Evolutionary conservation across 257 asterid genomes (phyloP), one percentile per base, ranked within the genome.

Genomic region (Craterostigma plantagineum): DNA sequence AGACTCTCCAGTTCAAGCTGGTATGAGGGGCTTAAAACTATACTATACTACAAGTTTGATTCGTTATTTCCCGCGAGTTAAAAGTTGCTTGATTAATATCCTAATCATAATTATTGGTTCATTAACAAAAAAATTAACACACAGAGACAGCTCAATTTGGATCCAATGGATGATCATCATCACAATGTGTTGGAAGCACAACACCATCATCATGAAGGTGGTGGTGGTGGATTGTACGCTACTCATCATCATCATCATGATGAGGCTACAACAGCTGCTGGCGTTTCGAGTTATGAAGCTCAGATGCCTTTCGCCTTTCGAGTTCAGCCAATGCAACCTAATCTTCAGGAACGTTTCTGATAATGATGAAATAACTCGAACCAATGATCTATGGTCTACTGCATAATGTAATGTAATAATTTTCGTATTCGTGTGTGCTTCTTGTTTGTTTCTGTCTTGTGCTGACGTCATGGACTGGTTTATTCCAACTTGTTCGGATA

Each of bases 251-350:
- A n/a, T n/a, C n/a, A 23, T 23, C 30, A 23, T 23, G 4, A 23
- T 6, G 30, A 23, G 30, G 30, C 30, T 2, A n/a, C n/a, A n/a
- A n/a, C n/a, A n/a, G 30, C 30, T 23, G 30, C 30, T 23, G 30
- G 30, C 6, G 59, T 64, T 34, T 61, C 63, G 39, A 76, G 70
- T 16, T 72, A 69, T 7, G 72, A 67, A 45, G 64, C 65, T 5
- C 72, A 67, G 47, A 66, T 77, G 73, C 77, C 91, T 1, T 73
- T 77, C 30, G 64, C 84, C 48, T 77, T 70, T 36, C 69, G 91
- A 0, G 80, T 77, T 10, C 91, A 77, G 58, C 91, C 91, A 9
- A 73, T 73, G 80, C 91, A 77, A 69, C 91, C 91, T 7, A 70
- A 73, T 70, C 69, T 77, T 23, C 84, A 77, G 54, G 80, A 77